Base-by-base conservation (phyloP, 2,329 filamentous ascomycete species). In the Cytospora piceae region DNA sequence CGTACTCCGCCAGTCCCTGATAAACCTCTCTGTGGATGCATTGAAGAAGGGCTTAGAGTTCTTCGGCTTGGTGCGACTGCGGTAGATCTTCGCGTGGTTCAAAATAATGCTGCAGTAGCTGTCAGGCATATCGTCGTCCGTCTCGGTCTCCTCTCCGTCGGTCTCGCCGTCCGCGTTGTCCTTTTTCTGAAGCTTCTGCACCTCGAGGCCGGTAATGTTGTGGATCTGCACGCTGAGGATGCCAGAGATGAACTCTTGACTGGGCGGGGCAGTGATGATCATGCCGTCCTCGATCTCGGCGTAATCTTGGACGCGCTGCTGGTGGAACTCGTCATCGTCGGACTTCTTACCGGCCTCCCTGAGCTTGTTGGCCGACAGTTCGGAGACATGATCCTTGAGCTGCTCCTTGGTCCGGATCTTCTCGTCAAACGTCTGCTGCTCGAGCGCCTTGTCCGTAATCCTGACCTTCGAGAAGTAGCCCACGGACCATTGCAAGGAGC, bases 31-130 rank as follows among this genome's bases (percentile, higher is more conserved):
- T 2, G 87, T 91, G 7, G 88, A 88, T 3, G 90, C 90, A 69
- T 93, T 93, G 80, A 90, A 93, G 75, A 92, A 93, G 0, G 90
- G 90, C 71, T 91, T 92, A 0, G 87, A 83, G 68, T 92, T 92
- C 77, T 92, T 91, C 0, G 90, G 90, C 76, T 93, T 93, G 0
- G 90, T 91, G 20, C 90, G 80, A 2, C 90, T 91, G 71, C 84
- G 87, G 77, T 89, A 93, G 15, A 83, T 79, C 73, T 85, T 92
- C 69, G 84, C 83, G 72, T 93, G 89, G 72, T 93, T 92, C 70
- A 93, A 76, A 53, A 92, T 90, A 70, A 93, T 85, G 37, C 83
- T 91, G 74, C 89, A 91, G 73, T 92, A 93, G 31, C 87, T 82
- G 57, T 88, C 90, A 0, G 90, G 90, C 49, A 92, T 78, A 54